phyloP scores from a whole-genome alignment of 306 rosid genomes.

The Medicago ruthenica region DNA sequence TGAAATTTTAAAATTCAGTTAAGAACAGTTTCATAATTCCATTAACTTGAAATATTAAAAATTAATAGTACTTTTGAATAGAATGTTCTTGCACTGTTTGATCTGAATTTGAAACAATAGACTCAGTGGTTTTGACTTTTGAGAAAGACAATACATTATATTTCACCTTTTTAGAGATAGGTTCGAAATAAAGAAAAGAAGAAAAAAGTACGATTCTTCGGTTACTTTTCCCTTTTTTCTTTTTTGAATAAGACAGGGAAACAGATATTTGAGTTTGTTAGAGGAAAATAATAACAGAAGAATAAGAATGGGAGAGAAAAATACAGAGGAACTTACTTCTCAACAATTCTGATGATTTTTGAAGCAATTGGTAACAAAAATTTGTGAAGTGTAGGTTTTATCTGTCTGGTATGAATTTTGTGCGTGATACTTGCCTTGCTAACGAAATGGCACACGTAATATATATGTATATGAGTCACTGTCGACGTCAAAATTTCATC shows the following conservation, averaged over 20 bases:
- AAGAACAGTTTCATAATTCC: background rate
- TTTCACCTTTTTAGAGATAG: constrained; percentile 13
- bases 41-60: background rate
- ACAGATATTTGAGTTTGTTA: background rate
- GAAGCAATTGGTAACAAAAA: constrained; percentile 1
- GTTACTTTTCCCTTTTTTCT: background rate
- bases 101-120: constrained; percentile 17
- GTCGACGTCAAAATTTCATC: background rate
- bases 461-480: background rate
- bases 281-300: background rate
- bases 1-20: constrained; percentile 5
- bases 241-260: constrained; percentile 33
- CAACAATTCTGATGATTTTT: background rate
- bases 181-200: constrained; percentile 3
- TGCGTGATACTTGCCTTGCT: constrained; percentile 3
- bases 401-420: background rate
- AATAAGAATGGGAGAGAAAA: constrained; percentile 27
- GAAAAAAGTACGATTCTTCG: background rate
- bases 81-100: constrained; percentile 17
- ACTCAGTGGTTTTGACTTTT: constrained; percentile 5
- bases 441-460: background rate
- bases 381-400: constrained; percentile 10
- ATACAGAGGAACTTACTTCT: constrained; percentile 22
- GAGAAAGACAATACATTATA: constrained; percentile 1
- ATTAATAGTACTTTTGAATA: background rate